phyloP scores from a whole-genome alignment of 2,329 filamentous ascomycete species.

The Aspergillus fumigatus region DNA sequence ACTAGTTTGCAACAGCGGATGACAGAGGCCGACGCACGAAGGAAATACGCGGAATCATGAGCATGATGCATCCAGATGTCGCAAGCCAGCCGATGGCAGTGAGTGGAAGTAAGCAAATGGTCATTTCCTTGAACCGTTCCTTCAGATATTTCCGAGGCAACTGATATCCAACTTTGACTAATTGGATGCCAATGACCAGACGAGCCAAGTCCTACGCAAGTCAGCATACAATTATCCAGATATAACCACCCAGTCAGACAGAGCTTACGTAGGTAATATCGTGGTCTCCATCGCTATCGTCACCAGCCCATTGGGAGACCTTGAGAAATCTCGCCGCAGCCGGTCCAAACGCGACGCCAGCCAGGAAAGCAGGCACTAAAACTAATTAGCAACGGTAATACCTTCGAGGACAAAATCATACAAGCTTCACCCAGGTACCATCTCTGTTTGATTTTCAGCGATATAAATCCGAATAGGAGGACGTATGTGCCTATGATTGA shows the following conservation, averaged over 20 bases:
- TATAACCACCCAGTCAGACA: background rate
- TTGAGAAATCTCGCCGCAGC: constrained; percentile 52
- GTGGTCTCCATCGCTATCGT: constrained; percentile 28
- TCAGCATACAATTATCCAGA: constrained; percentile 6
- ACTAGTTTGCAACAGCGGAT: background rate
- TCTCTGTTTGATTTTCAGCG: constrained; percentile 33
- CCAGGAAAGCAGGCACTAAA: constrained; percentile 51
- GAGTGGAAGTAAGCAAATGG: constrained; percentile 53
- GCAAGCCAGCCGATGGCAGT: constrained; percentile 61
- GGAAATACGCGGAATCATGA: constrained; percentile 52
- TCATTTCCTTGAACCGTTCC: constrained; percentile 50
- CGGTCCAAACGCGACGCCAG: constrained; percentile 54
- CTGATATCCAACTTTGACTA: constrained; percentile 61
- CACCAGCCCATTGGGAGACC: constrained; percentile 35
- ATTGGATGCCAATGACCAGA: constrained; percentile 59
- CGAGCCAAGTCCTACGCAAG: constrained; percentile 44
- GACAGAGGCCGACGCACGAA: constrained; percentile 26
- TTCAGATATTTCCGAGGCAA: constrained; percentile 54
- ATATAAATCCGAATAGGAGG: constrained; percentile 31
- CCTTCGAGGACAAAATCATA: constrained; percentile 12
- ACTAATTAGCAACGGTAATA: constrained; percentile 1
- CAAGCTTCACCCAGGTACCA: constrained; percentile 41
- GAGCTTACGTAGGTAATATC: constrained; percentile 40
- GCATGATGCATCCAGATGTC: constrained; percentile 53
- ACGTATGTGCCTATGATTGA: constrained; percentile 27